phyloP scores from a whole-genome alignment of 2,329 filamentous ascomycete species.

The Scytalidium sp. region DNA sequence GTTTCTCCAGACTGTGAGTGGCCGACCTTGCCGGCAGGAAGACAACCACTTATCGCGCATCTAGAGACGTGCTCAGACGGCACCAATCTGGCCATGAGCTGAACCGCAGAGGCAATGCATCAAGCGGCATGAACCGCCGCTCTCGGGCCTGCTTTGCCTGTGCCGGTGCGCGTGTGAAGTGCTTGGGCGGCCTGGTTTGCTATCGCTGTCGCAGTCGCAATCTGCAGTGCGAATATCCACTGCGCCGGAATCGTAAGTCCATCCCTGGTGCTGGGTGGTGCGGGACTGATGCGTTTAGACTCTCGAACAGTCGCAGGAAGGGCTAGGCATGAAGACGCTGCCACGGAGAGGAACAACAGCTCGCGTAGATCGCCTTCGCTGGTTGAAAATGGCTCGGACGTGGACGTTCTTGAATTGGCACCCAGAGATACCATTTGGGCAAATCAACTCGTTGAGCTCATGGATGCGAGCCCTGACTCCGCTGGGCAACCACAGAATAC shows the following conservation, averaged over 20 bases:
- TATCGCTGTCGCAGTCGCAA: conserved; percentile 4
- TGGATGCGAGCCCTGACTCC: not conserved
- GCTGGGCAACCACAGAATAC: conserved; percentile 4
- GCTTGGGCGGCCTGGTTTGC: conserved; percentile 2
- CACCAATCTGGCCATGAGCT: conserved; percentile 6
- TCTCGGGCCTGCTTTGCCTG: conserved; percentile 6
- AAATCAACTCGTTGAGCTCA: not conserved
- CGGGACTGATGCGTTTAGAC: conserved; percentile 2
- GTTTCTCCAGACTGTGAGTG: conserved; percentile 5
- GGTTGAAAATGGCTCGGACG: conserved; percentile 1
- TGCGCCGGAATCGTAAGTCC: conserved; percentile 4
- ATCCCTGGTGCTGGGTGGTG: not conserved
- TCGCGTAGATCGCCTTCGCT: not conserved
- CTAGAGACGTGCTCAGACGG: conserved; percentile 4
- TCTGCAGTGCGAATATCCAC: conserved; percentile 5
- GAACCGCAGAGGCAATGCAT: conserved; percentile 3
- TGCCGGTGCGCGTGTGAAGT: conserved; percentile 2
- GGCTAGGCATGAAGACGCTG: not conserved
- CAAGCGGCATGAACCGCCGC: conserved; percentile 1
- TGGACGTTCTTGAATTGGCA: not conserved
- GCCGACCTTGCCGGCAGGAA: too few species aligned
- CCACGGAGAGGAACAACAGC: conserved; percentile 1
- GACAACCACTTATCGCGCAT: conserved; percentile 1
- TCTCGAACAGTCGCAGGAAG: conserved; percentile 3
- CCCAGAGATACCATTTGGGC: conserved; percentile 2